These are phyloP conservation scores for Magnolia changhungtana DNA, from an alignment of 164 flowering plant genomes.

Conservation along the genomic window DNA sequence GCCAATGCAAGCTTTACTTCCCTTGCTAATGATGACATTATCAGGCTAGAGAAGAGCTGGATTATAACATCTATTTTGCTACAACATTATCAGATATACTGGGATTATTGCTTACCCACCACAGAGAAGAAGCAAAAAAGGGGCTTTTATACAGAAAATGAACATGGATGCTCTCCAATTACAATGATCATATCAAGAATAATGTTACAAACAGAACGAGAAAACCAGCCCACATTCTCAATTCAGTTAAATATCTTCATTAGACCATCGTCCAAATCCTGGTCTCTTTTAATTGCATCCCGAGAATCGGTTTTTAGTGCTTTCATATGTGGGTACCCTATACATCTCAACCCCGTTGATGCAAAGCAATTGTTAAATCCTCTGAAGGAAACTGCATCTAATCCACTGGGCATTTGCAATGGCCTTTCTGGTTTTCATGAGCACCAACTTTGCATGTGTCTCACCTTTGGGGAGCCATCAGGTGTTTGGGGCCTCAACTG, in stretches of 20 bases:
- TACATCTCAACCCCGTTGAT: background rate
- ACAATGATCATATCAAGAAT: background rate
- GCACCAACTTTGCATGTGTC: conserved; percentile 6
- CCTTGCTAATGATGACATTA: too few relatives aligned
- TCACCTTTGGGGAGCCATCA: conserved; percentile 21
- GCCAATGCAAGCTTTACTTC: too few relatives aligned
- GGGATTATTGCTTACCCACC: too few relatives aligned
- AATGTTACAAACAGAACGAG: background rate
- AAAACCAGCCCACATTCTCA: background rate
- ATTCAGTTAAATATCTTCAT: background rate
- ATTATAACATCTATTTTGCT: too few relatives aligned
- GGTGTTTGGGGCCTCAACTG: conserved; percentile 9
- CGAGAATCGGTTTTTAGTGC: background rate
- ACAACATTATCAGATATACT: too few relatives aligned
- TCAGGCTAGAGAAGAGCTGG: too few relatives aligned
- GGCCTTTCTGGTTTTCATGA: background rate
- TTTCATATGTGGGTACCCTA: background rate
- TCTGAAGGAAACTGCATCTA: background rate
- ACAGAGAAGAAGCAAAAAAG: background rate
- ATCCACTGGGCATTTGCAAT: background rate
- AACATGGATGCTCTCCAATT: background rate
- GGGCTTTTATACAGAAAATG: background rate
- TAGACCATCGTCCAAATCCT: background rate
- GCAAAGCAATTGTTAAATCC: background rate
- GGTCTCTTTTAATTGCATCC: background rate